phyloP scores from a whole-genome alignment of 2,329 filamentous ascomycete species.

The Periconia sp. region DNA sequence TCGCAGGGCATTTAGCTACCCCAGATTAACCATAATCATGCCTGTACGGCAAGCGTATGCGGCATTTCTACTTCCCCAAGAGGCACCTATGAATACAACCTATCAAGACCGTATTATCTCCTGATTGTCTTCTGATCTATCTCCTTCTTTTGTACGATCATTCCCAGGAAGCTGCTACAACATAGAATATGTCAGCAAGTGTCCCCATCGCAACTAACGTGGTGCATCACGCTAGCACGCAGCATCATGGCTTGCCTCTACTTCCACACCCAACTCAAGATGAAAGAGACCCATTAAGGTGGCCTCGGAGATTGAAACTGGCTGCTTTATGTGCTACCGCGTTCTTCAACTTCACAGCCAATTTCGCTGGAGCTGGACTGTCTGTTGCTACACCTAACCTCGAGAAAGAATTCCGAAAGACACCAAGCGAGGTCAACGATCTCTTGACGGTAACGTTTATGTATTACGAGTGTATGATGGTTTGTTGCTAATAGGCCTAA shows the following conservation, averaged over 20 bases:
- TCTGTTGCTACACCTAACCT: constrained; percentile 8
- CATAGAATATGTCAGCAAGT: too few species aligned
- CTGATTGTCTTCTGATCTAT: too few species aligned
- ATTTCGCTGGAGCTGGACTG: constrained; percentile 11
- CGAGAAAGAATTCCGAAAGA: constrained; percentile 4
- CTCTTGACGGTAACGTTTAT: constrained; percentile 6
- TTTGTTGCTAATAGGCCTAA: background rate
- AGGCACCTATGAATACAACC: too few species aligned
- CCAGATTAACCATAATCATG: too few species aligned
- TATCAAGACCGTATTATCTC: too few species aligned
- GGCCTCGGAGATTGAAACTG: constrained; percentile 10
- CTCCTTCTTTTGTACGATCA: too few species aligned
- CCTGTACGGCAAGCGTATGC: too few species aligned
- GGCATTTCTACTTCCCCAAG: too few species aligned
- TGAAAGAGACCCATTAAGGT: constrained; percentile 9
- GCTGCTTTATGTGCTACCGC: constrained; percentile 5
- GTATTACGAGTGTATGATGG: background rate
- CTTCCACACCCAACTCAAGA: constrained; percentile 10
- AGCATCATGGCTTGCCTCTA: constrained; percentile 11
- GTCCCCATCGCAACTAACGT: too few species aligned
- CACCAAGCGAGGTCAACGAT: constrained; percentile 7
- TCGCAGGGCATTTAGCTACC: too few species aligned
- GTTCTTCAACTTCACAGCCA: constrained; percentile 12
- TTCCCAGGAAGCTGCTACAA: too few species aligned
- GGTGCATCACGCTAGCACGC: too few species aligned